Conservation (phyloP, 1,284 basidiomycete genomes). For the Austropuccinia psidii region DNA sequence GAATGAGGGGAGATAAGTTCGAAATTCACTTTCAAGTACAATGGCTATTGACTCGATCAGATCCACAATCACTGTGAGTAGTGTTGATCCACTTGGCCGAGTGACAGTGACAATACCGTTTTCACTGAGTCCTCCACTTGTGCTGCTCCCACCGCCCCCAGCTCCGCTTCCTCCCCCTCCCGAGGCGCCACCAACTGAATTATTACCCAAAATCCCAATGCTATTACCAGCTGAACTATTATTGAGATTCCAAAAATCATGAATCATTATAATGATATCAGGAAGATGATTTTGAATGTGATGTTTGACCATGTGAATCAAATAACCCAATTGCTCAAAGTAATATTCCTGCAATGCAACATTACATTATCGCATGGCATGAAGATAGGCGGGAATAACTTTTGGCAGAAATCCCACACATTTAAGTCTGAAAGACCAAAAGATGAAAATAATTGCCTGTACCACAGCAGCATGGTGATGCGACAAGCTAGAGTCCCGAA, state of each 20-base stretch:
- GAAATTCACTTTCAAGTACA: constrained; percentile 94
- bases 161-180: background rate
- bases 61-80: constrained; percentile 87
- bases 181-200: background rate
- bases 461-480: constrained; percentile 80
- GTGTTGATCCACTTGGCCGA: constrained; percentile 56
- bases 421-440: constrained; percentile 94
- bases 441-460: constrained; percentile 98
- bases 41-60: constrained; percentile 91
- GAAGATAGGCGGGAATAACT: constrained; percentile 91
- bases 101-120: constrained; percentile 32
- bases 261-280: constrained; percentile 71
- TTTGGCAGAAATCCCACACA: constrained; percentile 93
- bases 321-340: constrained; percentile 88
- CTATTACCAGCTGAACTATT: background rate
- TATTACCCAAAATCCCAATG: constrained; percentile 1
- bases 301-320: constrained; percentile 95
- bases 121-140: constrained; percentile 14
- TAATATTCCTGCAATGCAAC: constrained; percentile 86
- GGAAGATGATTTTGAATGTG: constrained; percentile 87
- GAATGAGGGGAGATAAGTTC: constrained; percentile 88
- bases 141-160: constrained; percentile 3
- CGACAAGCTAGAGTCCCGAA: constrained; percentile 78
- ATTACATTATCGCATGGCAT: constrained; percentile 70
- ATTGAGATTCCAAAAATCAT: constrained; percentile 69